phyloP scores from a whole-genome alignment of 352 stramenopile species.

The Phytophthora pinifolia region DNA sequence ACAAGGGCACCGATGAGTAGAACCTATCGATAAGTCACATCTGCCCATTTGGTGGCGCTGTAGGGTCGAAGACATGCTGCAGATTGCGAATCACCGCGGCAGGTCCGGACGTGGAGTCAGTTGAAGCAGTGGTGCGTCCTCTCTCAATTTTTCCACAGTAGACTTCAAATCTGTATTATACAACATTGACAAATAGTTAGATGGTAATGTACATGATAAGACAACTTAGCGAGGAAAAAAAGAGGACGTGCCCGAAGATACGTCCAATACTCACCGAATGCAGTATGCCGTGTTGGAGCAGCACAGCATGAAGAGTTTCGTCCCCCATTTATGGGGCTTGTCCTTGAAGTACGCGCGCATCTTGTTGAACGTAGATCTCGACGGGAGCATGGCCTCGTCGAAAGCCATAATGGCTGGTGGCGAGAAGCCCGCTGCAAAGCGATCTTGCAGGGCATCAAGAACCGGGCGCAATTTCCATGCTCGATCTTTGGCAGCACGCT shows the following conservation, averaged over 20 bases:
- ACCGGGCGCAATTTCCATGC: slow-evolving; percentile 2
- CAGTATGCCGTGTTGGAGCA: slow-evolving; percentile 2
- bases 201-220: slow-evolving; percentile 4
- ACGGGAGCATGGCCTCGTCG: slow-evolving; percentile 6
- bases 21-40: slow-evolving; percentile 14
- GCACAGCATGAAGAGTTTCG: slow-evolving; percentile 7
- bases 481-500: neutral
- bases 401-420: neutral
- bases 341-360: slow-evolving; percentile 1
- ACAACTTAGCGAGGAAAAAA: neutral
- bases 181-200: neutral
- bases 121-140: neutral
- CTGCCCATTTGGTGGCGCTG: neutral
- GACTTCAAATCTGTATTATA: slow-evolving; percentile 9
- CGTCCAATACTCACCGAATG: neutral
- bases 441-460: neutral
- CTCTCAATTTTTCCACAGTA: neutral
- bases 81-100: slow-evolving; percentile 1
- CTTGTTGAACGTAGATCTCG: slow-evolving; percentile 1
- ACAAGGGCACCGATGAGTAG: slow-evolving; percentile 10
- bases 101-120: neutral
- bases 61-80: slow-evolving; percentile 1
- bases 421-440: neutral
- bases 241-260: neutral
- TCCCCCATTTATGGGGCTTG: slow-evolving; percentile 5